Evolutionary conservation across 192 early-diverging fungal genomes (phyloP).

Genomic region (Lunasporangiospora selenospora): DNA sequence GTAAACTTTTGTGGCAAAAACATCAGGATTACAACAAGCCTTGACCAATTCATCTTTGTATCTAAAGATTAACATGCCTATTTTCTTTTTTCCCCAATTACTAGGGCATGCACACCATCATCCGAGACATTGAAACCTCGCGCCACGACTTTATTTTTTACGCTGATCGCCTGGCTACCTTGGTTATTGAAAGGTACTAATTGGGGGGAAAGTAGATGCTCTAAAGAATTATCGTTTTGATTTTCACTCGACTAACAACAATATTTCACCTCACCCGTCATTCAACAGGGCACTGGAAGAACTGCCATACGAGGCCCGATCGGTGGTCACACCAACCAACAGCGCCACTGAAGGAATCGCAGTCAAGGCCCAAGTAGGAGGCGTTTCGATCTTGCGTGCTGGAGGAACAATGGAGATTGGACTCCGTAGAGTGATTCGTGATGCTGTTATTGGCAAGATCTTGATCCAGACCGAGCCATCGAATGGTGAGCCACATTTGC

Average conservation of each 20-base stretch:
- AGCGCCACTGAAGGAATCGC: conserved; percentile 58
- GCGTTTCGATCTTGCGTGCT: conserved; percentile 85
- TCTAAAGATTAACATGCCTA: background rate
- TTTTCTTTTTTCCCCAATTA: background rate
- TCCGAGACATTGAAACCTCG: conserved; percentile 71
- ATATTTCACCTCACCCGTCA: background rate
- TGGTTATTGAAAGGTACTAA: conserved; percentile 84
- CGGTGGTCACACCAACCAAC: conserved; percentile 68
- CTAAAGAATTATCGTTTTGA: background rate
- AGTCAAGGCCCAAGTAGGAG: conserved; percentile 55
- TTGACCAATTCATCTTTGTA: background rate
- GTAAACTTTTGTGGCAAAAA: conserved; percentile 21
- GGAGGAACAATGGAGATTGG: conserved; percentile 94
- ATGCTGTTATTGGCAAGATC: conserved; percentile 88
- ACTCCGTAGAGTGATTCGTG: conserved; percentile 79
- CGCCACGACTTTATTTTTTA: conserved; percentile 93
- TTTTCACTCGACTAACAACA: no score
- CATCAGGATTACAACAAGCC: background rate
- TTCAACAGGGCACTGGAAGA: conserved; percentile 67
- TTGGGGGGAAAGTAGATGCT: background rate
- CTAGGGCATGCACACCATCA: conserved; percentile 83
- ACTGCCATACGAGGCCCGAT: conserved; percentile 53
- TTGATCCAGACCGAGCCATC: conserved; percentile 83
- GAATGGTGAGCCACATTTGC: conserved; percentile 88
- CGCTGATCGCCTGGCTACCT: conserved; percentile 84